Conservation (phyloP, 2,329 filamentous ascomycete genomes). For the Intubia oerlemansii region DNA sequence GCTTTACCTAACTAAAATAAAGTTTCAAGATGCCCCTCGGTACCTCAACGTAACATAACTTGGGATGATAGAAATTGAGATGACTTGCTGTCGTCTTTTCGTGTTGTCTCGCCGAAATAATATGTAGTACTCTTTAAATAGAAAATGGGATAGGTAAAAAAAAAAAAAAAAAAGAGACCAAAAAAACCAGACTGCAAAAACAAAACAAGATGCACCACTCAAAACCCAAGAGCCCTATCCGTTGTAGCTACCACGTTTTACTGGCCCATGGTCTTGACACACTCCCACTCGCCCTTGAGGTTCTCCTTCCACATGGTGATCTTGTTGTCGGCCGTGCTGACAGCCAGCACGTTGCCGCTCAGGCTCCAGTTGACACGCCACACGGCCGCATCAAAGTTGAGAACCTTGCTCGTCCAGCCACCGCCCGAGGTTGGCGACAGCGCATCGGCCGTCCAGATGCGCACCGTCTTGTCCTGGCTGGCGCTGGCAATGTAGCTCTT, state of each 20-base stretch:
- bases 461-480: constrained; percentile 88
- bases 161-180: not conserved
- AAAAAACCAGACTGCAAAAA: not conserved
- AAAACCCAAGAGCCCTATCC: too few species aligned
- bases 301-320: constrained; percentile 98
- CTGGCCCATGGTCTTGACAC: constrained; percentile 67
- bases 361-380: constrained; percentile 98
- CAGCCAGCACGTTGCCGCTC: constrained; percentile 87
- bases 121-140: too few species aligned
- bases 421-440: constrained; percentile 12
- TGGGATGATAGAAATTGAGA: too few species aligned
- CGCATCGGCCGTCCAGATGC: constrained; percentile 74
- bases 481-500: constrained; percentile 95
- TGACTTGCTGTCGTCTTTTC: too few species aligned
- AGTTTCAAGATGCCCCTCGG: too few species aligned
- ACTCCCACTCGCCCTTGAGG: constrained; percentile 88
- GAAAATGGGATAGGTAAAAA: not conserved
- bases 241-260: too few species aligned
- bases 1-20: too few species aligned
- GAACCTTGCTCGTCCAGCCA: constrained; percentile 66
- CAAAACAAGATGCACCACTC: too few species aligned
- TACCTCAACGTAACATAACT: too few species aligned
- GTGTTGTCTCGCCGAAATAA: too few species aligned
- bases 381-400: constrained; percentile 72
- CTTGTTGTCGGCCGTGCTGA: constrained; percentile 88